phyloP scores from a whole-genome alignment of 805 yeast species.

The Ogataea corticis region DNA sequence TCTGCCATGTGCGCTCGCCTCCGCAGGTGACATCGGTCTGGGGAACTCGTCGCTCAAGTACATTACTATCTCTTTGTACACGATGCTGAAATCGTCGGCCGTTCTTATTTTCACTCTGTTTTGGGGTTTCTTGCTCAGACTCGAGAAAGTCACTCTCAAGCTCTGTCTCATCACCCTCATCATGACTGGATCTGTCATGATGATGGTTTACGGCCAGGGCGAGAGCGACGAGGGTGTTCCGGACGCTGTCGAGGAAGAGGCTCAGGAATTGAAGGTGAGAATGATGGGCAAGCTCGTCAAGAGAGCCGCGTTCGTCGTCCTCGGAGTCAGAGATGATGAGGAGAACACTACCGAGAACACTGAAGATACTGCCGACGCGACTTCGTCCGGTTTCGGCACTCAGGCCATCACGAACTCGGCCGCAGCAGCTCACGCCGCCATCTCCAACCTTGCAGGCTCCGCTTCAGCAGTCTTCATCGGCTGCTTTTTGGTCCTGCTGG shows the following conservation, averaged over 20 bases:
- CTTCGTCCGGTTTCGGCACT: background rate
- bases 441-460: conserved; percentile 7
- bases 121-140: conserved; percentile 73
- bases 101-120: conserved; percentile 75
- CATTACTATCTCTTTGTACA: conserved; percentile 77
- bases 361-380: background rate
- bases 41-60: conserved; percentile 77
- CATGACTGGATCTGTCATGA: conserved; percentile 79
- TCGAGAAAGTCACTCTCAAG: conserved; percentile 69
- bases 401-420: conserved; percentile 8
- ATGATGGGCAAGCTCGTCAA: conserved; percentile 18
- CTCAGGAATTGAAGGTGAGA: conserved; percentile 19
- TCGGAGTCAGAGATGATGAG: conserved; percentile 14
- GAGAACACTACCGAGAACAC: background rate
- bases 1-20: conserved; percentile 80
- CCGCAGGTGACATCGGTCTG: conserved; percentile 87
- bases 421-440: conserved; percentile 12
- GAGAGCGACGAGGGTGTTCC: conserved; percentile 11
- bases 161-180: conserved; percentile 64
- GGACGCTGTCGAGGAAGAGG: conserved; percentile 22
- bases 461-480: conserved; percentile 45
- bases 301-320: conserved; percentile 15
- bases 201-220: conserved; percentile 66
- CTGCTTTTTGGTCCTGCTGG: conserved; percentile 67
- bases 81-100: conserved; percentile 85